Percentiles rank a stretch among this genome's conserved stretches.
Evolutionary conservation across 148 eudicot genomes (phyloP).

Genomic region (Cornus suecica): DNA sequence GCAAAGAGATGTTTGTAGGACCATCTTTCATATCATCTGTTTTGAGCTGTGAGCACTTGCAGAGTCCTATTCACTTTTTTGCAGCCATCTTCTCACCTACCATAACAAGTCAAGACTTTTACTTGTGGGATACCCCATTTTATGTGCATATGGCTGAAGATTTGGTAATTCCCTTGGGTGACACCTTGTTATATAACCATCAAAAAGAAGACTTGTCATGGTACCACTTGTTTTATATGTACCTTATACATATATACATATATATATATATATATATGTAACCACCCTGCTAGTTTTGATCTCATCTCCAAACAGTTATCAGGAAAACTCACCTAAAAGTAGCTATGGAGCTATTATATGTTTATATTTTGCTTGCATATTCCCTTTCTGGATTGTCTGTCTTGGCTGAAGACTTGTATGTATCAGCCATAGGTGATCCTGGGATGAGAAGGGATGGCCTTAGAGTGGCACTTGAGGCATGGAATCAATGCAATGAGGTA

Average conservation of each 20-base stretch:
- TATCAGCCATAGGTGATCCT: conserved; percentile 27
- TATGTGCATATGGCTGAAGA: background rate
- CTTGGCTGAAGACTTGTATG: background rate
- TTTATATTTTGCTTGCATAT: background rate
- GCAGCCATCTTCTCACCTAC: conserved; percentile 1
- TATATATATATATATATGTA: too few species aligned
- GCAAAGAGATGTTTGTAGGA: too few species aligned
- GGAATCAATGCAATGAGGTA: conserved; percentile 40
- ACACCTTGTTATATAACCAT: background rate
- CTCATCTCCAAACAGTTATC: background rate
- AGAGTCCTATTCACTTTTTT: background rate
- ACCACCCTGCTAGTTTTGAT: background rate
- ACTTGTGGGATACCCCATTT: background rate
- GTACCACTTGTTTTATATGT: background rate
- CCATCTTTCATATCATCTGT: too few species aligned
- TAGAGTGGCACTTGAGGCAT: conserved; percentile 33
- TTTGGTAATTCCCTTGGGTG: background rate
- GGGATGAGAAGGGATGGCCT: conserved; percentile 34
- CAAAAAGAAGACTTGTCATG: background rate
- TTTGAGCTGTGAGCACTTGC: too few species aligned
- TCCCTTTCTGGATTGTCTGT: background rate
- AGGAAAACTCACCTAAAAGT: background rate
- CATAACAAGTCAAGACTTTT: background rate
- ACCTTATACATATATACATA: background rate
- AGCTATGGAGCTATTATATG: background rate